Conservation (phyloP, 164 flowering plant species). For the Liriodendron chinense region DNA sequence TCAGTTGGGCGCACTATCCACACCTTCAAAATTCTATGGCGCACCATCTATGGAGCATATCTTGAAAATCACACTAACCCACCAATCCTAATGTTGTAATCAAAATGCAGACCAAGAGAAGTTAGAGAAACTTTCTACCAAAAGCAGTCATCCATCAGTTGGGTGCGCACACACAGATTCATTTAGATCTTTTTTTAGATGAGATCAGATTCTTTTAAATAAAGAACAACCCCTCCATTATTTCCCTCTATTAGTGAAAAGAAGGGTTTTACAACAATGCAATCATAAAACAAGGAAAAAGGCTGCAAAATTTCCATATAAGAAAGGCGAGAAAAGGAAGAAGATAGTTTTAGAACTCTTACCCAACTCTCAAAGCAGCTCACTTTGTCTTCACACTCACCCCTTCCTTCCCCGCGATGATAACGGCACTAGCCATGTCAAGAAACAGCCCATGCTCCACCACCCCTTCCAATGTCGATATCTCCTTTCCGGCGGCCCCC, state of each 20-base stretch:
- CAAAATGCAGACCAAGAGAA: background rate
- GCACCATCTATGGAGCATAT: background rate
- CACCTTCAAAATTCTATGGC: background rate
- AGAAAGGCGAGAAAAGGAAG: background rate
- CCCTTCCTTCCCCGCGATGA: slow-evolving; percentile 12
- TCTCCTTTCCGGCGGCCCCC: slow-evolving; percentile 12
- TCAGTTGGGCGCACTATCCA: too few species aligned
- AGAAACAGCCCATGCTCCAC: slow-evolving; percentile 19
- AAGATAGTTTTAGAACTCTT: background rate
- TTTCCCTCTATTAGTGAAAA: background rate
- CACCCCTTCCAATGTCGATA: slow-evolving; percentile 15
- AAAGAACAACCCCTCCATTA: background rate
- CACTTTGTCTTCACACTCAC: slow-evolving; percentile 16
- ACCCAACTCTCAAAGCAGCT: background rate
- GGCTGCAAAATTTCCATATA: background rate
- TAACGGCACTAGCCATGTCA: slow-evolving; percentile 16
- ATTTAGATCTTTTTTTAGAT: background rate
- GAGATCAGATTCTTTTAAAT: background rate
- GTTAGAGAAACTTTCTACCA: background rate
- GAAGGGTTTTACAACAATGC: background rate
- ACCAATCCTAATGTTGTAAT: background rate
- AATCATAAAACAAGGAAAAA: too few species aligned
- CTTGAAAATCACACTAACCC: background rate
- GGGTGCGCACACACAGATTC: background rate
- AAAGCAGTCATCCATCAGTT: background rate